Percentiles rank a stretch among this genome's conserved stretches.
These are phyloP conservation scores for Colletotrichum lentis DNA, from an alignment of 2,329 filamentous ascomycete species.

Conservation along the genomic window DNA sequence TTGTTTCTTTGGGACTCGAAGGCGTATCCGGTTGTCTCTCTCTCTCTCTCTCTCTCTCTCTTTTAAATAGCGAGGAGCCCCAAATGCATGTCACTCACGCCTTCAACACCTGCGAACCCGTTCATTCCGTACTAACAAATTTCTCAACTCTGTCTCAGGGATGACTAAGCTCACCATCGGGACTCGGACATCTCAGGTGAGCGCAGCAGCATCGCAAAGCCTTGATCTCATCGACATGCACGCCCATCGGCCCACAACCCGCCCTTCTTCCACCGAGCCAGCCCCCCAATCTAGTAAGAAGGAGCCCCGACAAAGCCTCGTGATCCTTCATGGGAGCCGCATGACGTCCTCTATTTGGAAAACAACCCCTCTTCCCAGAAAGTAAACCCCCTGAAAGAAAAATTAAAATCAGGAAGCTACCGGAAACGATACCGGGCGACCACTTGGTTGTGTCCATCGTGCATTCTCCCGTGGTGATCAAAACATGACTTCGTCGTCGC, in stretches of 20 bases:
- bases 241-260: conserved; percentile 30
- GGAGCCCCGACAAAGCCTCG: conserved; percentile 7
- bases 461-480: background rate
- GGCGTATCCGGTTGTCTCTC: no score
- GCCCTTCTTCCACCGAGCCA: conserved; percentile 20
- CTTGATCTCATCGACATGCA: conserved; percentile 33
- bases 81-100: background rate
- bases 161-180: conserved; percentile 16
- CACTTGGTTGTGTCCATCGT: background rate
- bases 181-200: background rate
- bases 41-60: background rate
- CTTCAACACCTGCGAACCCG: background rate
- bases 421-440: background rate
- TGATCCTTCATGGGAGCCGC: conserved; percentile 11
- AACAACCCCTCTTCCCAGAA: background rate
- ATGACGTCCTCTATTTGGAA: background rate
- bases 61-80: no score
- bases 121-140: background rate
- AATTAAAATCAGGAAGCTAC: background rate
- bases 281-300: conserved; percentile 17
- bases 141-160: no score
- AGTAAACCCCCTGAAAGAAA: background rate
- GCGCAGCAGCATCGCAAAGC: background rate
- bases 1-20: background rate
- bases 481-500: conserved; percentile 34